Evolutionary conservation across 768 basidiomycete species (phyloP), one percentile per base, ranked within the genome.

Genomic region (Russula brevipes): DNA sequence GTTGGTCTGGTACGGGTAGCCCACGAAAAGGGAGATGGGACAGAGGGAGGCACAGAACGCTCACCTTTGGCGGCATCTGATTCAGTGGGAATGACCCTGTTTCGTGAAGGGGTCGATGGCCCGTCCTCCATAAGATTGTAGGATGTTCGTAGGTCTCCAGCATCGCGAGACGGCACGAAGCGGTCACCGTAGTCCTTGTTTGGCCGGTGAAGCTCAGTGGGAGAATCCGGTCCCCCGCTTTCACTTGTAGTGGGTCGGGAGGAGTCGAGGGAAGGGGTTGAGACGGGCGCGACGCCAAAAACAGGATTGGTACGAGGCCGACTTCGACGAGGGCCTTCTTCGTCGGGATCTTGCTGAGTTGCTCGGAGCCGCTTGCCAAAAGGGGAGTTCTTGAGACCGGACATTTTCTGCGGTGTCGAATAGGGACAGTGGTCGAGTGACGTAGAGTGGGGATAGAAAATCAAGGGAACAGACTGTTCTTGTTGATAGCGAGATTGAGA

Each of bases 361-460:
- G 86, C 86, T 47, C 89, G 84, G n/a, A 91, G 79, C 12, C 89
- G 84, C 71, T 91, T 91, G 47, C 88, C 89, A 75, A 89, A 91
- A 1, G 87, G 87, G 70, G 89, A 90, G 75, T 91, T 90, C 79
- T 88, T 89, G 75, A 91, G 81, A 59, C 83, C 83, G 61, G 88
- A 85, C 88, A 89, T 89, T 63, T 61, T 44, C 36, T 42, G 30
- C 38, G 42, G 51, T 39, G 55, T 12, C 47, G 45, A 38, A 46
- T 59, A 49, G 64, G 61, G 59, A 55, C 57, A 45, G 36, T 66
- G 59, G 50, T 65, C 14, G 51, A 63, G 44, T 38, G 60, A 54
- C 51, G 58, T 67, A 63, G 66, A 67, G 49, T 61, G 66, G 61
- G 60, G 66, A 56, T 68, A 66, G 63, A 16, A 68, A 59, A 65